These are phyloP conservation scores for Xylaria castorea DNA, from an alignment of 495 filamentous ascomycete species.

Conservation along the genomic window DNA sequence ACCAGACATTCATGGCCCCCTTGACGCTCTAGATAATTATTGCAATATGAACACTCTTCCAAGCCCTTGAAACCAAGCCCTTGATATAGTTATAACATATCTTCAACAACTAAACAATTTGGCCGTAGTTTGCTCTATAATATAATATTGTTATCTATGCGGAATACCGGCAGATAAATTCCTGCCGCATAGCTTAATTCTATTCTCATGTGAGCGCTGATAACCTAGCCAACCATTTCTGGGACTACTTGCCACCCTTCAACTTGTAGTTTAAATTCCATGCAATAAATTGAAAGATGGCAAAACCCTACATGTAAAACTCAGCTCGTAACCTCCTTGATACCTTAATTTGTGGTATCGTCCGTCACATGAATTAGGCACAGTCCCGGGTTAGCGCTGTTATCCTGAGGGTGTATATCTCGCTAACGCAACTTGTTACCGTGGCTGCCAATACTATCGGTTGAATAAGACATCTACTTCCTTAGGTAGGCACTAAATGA, in stretches of 20 bases:
- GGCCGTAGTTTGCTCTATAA: background rate
- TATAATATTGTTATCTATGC: background rate
- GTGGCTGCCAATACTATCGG: background rate
- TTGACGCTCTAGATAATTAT: no score
- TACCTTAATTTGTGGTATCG: background rate
- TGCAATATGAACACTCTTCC: no score
- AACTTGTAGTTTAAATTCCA: background rate
- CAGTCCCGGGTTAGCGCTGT: background rate
- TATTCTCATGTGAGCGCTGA: background rate
- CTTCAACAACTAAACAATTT: background rate
- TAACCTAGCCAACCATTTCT: background rate
- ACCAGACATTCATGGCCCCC: no score
- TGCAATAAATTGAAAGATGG: background rate
- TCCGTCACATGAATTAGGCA: background rate
- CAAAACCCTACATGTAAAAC: no score
- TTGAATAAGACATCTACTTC: background rate
- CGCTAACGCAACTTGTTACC: background rate
- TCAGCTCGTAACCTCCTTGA: background rate
- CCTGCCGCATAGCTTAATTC: background rate
- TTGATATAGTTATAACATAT: background rate
- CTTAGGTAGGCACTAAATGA: background rate
- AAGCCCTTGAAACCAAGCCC: no score
- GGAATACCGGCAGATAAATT: background rate
- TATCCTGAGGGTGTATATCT: background rate
- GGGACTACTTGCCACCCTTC: background rate